Evolutionary conservation across 768 basidiomycete genomes (phyloP).

Genomic region (Termitomyces sp.): DNA sequence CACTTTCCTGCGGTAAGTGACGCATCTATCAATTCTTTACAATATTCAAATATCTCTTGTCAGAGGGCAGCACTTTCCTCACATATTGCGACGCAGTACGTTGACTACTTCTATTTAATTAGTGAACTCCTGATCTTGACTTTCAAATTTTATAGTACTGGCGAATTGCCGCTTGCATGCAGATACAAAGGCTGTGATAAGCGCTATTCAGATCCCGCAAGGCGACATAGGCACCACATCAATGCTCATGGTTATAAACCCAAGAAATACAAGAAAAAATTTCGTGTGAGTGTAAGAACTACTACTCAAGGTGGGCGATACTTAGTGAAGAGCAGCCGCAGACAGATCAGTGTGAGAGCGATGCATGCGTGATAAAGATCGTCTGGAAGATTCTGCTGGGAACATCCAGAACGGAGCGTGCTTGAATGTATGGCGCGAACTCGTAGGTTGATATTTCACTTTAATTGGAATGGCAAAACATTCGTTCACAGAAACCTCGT

Average conservation of each 20-base stretch:
- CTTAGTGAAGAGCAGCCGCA: neutral
- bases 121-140: neutral
- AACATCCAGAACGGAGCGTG: constrained; percentile 75
- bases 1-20: constrained; percentile 5
- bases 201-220: constrained; percentile 62
- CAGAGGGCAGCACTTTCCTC: constrained; percentile 7
- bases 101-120: neutral
- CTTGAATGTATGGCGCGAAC: constrained; percentile 70
- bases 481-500: constrained; percentile 3
- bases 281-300: constrained; percentile 21
- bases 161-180: constrained; percentile 51
- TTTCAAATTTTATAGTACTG: constrained; percentile 40
- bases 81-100: constrained; percentile 13
- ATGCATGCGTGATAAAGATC: constrained; percentile 75
- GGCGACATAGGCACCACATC: constrained; percentile 58
- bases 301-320: neutral
- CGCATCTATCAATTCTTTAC: neutral
- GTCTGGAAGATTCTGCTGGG: constrained; percentile 37
- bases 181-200: constrained; percentile 42
- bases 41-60: neutral
- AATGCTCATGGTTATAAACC: constrained; percentile 49
- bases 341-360: constrained; percentile 12
- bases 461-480: constrained; percentile 16
- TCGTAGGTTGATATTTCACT: constrained; percentile 56
- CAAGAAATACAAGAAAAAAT: constrained; percentile 39